phyloP scores from a whole-genome alignment of 345 rosid genomes.

The Lumnitzera littorea region DNA sequence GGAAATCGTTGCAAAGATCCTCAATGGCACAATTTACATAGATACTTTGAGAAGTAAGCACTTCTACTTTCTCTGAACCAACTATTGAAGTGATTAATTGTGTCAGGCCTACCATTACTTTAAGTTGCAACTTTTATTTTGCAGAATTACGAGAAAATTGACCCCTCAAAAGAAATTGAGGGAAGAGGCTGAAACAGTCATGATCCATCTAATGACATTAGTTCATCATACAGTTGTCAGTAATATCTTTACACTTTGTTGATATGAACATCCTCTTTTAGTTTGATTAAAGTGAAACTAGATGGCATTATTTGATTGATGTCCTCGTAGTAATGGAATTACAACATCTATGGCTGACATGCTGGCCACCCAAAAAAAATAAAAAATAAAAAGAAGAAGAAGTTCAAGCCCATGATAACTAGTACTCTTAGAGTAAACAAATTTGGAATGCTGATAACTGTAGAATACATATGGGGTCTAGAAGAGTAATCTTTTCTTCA shows the following conservation, averaged over 20 bases:
- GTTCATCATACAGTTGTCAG: conserved; percentile 88
- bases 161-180: conserved; percentile 60
- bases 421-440: too few relatives aligned
- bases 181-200: conserved; percentile 56
- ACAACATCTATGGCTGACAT: too few relatives aligned
- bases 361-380: too few relatives aligned
- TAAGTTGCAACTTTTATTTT: conserved; percentile 2
- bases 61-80: neutral
- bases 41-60: conserved; percentile 76
- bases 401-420: too few relatives aligned
- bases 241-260: conserved; percentile 9
- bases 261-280: neutral
- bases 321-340: too few relatives aligned
- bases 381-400: too few relatives aligned
- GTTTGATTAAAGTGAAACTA: neutral
- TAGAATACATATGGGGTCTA: too few relatives aligned
- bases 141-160: conserved; percentile 59
- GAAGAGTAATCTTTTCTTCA: too few relatives aligned
- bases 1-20: conserved; percentile 93
- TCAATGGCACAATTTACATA: conserved; percentile 89
- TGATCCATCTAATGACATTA: conserved; percentile 54
- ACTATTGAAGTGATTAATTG: conserved; percentile 1
- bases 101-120: neutral
- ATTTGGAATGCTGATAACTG: too few relatives aligned
- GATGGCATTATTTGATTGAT: too few relatives aligned